Evolutionary conservation across 495 filamentous ascomycete species (phyloP), one percentile per base, ranked within the genome.

Genomic region (Xylaria grammica): DNA sequence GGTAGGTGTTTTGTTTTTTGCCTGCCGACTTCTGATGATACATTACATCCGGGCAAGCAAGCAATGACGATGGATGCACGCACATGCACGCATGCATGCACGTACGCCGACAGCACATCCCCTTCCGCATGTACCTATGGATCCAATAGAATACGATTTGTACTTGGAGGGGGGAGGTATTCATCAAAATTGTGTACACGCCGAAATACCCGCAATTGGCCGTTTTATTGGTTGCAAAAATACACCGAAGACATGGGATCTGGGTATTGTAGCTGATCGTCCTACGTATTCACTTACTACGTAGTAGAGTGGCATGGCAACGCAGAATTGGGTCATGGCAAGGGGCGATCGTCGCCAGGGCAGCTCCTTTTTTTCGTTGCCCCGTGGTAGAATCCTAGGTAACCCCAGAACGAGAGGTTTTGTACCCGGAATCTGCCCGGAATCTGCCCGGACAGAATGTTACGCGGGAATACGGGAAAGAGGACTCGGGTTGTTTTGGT

Each of bases 1-100:
- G 8, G 15, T 9, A 42, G 8, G 40, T 42, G n/a, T 42, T 42
- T 10, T 17, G 7, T 3, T 6, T 17, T 3, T 15, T 42, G 15
- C 40, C 40, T 42, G n/a, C n/a, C n/a, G n/a, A n/a, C 40, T 15
- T 42, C 40, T 42, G 40, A 15, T 17, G 40, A 17, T 17, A 42
- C 32, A 36, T 36, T 42, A 42, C 40, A 42, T 3, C 13, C 13
- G 3, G 40, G n/a, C 11, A 54, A 32, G 44, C n/a, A 19, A 55
- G 38, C 20, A 48, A 55, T 46, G 60, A 63, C 50, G 60, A 63
- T 42, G 60, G 38, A 26, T 22, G 32, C 49, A 60, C 30, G 17
- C 20, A 26, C 44, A 49, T 49, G 57, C 45, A 60, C n/a, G n/a
- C n/a, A n/a, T n/a, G n/a, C n/a, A n/a, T n/a, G n/a, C n/a, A n/a